These are phyloP conservation scores for Balansia obtecta DNA, from an alignment of 2,329 filamentous ascomycete species.

Conservation along the genomic window DNA sequence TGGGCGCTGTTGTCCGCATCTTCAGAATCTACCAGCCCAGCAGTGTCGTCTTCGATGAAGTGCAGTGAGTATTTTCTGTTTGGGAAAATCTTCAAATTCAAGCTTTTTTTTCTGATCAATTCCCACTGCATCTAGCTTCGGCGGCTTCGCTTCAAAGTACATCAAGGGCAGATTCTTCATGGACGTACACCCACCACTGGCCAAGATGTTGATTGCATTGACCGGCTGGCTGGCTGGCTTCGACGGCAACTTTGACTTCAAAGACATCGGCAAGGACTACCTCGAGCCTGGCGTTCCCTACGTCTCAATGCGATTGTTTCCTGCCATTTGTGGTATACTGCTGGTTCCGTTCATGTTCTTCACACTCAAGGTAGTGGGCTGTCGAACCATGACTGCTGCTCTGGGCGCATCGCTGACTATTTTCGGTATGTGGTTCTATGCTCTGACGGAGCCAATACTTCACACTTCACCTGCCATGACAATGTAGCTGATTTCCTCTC, in stretches of 20 bases:
- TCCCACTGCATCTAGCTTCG: conserved; percentile 53
- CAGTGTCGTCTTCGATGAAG: conserved; percentile 97
- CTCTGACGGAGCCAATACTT: not conserved
- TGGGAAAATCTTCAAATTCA: not conserved
- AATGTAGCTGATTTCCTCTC: conserved; percentile 14
- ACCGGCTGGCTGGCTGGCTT: conserved; percentile 93
- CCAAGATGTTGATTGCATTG: conserved; percentile 91
- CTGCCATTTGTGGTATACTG: conserved; percentile 77
- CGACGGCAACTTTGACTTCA: conserved; percentile 94
- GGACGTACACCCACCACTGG: conserved; percentile 97
- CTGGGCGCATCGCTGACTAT: conserved; percentile 80
- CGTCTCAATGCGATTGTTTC: conserved; percentile 91
- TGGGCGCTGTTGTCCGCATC: conserved; percentile 70
- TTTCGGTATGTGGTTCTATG: conserved; percentile 53
- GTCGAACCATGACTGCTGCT: conserved; percentile 71
- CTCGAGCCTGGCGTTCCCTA: conserved; percentile 90
- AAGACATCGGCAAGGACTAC: conserved; percentile 99
- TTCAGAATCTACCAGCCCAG: conserved; percentile 94
- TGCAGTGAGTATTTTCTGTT: conserved; percentile 65
- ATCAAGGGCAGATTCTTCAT: conserved; percentile 99
- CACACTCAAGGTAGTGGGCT: conserved; percentile 82
- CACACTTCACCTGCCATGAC: not conserved
- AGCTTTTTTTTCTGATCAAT: not conserved
- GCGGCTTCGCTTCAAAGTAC: conserved; percentile 96
- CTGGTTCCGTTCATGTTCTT: conserved; percentile 89